A percentile compares a stretch with the other conserved stretches of the same genome.
Evolutionary conservation across 2,329 filamentous ascomycete species (phyloP).

Genomic region (Raffaelea ambrosiae): DNA sequence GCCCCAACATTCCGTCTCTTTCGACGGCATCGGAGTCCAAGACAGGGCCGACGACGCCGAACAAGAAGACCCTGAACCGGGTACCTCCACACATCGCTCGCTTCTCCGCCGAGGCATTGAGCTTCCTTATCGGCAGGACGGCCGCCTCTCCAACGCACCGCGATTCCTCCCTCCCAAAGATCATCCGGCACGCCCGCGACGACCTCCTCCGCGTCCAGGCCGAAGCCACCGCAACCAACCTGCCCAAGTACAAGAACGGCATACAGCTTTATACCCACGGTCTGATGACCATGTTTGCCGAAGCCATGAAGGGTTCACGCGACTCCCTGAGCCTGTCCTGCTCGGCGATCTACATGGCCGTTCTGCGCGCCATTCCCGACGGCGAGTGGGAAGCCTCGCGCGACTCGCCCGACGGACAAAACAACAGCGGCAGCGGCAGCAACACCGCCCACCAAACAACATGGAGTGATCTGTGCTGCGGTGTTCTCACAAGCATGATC

Average conservation of each 20-base stretch:
- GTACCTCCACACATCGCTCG: slow-evolving; percentile 82
- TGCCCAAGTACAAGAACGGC: slow-evolving; percentile 19
- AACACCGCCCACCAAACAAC: slow-evolving; percentile 24
- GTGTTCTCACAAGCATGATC: slow-evolving; percentile 70
- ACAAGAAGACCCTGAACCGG: slow-evolving; percentile 24
- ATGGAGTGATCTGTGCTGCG: slow-evolving; percentile 61
- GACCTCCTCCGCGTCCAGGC: slow-evolving; percentile 43
- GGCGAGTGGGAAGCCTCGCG: slow-evolving; percentile 42
- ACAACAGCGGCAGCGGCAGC: slow-evolving; percentile 3
- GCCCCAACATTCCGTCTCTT: slow-evolving; percentile 31
- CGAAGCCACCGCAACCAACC: slow-evolving; percentile 25
- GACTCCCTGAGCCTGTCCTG: slow-evolving; percentile 52
- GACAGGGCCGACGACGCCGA: background rate
- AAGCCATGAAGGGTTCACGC: slow-evolving; percentile 62
- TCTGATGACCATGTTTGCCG: slow-evolving; percentile 84
- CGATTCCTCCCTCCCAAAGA: slow-evolving; percentile 59
- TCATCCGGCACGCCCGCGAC: slow-evolving; percentile 63
- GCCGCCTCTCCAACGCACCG: slow-evolving; percentile 58
- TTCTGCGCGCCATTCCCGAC: slow-evolving; percentile 43
- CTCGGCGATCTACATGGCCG: slow-evolving; percentile 39
- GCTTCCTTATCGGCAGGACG: slow-evolving; percentile 86
- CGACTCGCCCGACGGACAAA: no score
- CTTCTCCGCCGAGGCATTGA: slow-evolving; percentile 91
- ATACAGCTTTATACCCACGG: slow-evolving; percentile 68
- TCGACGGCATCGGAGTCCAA: background rate